Evolutionary conservation across 345 rosid genomes (phyloP), one percentile per base, ranked within the genome.

Genomic region (Euphorbia lathyris): DNA sequence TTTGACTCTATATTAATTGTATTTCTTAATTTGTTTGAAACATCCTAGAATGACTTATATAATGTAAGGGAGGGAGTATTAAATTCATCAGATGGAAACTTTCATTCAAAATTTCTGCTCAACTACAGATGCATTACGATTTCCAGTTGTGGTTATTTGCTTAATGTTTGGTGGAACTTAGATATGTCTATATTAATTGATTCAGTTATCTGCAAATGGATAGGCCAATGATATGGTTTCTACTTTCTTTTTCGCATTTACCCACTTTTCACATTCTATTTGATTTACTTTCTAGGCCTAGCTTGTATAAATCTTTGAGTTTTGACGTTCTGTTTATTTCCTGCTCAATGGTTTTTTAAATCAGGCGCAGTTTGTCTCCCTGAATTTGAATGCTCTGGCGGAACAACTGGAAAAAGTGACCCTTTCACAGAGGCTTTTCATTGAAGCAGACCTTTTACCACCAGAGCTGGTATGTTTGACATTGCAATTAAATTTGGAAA

Each of bases 361-460:
- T 51, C 63, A 94, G 97, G 86, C 80, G 14, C 79, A 86, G 20
- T 83, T 85, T 75, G 84, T 91, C 66, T 90, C 95, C 42, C 79
- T 91, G 71, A 79, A 91, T 83, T 71, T 91, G 76, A 78, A 81
- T 66, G 84, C 87, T 66, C 86, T 91, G 48, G 90, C 86, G 0
- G 85, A 88, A 65, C 85, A 84, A 67, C 78, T 94, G 4, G 90
- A 77, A 50, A 86, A 84, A 67, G 88, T 87, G 45, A 89, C 90
- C 38, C 65, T 89, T 72, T 83, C 89, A 4, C 66, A 83, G 72
- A 78, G 90, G 75, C 93, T 91, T 47, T 91, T 83, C 82, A 83
- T 94, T 55, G 96, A 90, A 63, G 76, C 85, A 45, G 92, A 94
- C 78, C 77, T 91, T 57, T 79, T 94, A 48, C 86, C 91, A 3